These are phyloP conservation scores for Gossypium stocksii DNA, from an alignment of 345 rosid species.

Conservation along the genomic window DNA sequence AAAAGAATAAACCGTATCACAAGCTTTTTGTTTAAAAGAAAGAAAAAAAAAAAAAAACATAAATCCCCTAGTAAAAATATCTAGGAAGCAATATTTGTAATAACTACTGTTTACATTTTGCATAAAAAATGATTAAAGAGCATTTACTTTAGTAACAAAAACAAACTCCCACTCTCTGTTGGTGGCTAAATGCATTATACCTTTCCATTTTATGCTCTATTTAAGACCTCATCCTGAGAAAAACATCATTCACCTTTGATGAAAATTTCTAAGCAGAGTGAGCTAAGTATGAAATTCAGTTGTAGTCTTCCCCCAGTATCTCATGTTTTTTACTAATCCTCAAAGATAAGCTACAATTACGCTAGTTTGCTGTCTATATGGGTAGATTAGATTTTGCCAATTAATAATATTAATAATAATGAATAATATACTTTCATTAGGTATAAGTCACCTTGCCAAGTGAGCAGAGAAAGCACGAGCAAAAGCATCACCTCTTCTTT, in stretches of 20 bases:
- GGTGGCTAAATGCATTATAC: not conserved
- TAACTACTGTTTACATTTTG: not conserved
- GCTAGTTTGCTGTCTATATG: not conserved
- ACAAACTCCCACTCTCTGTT: not conserved
- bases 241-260: not conserved
- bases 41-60: not conserved
- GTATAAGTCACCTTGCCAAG: slow-evolving; percentile 63
- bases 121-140: not conserved
- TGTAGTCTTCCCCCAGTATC: not conserved
- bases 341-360: not conserved
- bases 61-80: not conserved
- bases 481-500: slow-evolving; percentile 97
- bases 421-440: not conserved
- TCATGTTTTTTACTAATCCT: not conserved
- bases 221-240: not conserved
- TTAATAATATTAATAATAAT: not conserved
- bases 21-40: no score
- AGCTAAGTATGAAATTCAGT: not conserved
- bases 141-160: not conserved
- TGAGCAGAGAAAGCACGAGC: slow-evolving; percentile 99
- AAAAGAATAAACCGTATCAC: not conserved
- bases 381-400: not conserved
- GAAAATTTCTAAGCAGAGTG: not conserved
- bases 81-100: not conserved
- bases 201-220: not conserved